phyloP scores from a whole-genome alignment of 768 basidiomycete genomes.

The Agrocybe praecox region DNA sequence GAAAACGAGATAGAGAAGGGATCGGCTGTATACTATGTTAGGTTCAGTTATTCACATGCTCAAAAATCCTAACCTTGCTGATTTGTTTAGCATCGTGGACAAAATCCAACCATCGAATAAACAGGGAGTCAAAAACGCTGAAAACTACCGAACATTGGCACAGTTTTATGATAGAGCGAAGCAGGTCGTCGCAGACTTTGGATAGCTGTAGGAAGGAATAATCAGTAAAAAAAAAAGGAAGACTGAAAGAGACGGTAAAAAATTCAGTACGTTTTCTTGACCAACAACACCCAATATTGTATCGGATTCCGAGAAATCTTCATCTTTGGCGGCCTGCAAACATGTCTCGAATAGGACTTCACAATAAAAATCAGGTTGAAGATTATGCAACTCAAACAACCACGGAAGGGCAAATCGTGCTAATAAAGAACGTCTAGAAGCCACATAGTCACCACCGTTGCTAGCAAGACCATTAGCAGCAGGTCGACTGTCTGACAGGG shows the following conservation, averaged over 20 bases:
- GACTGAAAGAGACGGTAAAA: not conserved
- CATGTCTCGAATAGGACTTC: slow-evolving; percentile 55
- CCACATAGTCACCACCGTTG: slow-evolving; percentile 74
- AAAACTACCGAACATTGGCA: slow-evolving; percentile 56
- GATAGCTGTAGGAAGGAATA: slow-evolving; percentile 10
- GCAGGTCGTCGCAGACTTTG: slow-evolving; percentile 39
- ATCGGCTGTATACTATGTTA: slow-evolving; percentile 39
- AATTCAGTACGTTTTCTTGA: slow-evolving; percentile 1
- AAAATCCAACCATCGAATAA: slow-evolving; percentile 60
- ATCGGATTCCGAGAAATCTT: not conserved
- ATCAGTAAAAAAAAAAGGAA: not conserved
- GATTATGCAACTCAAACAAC: slow-evolving; percentile 70
- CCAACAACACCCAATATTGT: not conserved
- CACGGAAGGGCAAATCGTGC: slow-evolving; percentile 63
- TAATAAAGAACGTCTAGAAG: slow-evolving; percentile 55
- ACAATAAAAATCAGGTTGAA: slow-evolving; percentile 56
- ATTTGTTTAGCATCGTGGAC: slow-evolving; percentile 34
- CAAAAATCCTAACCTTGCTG: slow-evolving; percentile 37
- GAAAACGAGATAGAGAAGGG: slow-evolving; percentile 56
- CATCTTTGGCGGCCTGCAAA: slow-evolving; percentile 40
- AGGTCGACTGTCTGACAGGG: slow-evolving; percentile 34
- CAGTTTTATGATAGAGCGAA: slow-evolving; percentile 57
- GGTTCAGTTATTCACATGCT: not conserved
- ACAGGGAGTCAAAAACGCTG: slow-evolving; percentile 57
- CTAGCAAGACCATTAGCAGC: slow-evolving; percentile 41